phyloP scores from a whole-genome alignment of 83 land plant species.

The Picea mariana region DNA sequence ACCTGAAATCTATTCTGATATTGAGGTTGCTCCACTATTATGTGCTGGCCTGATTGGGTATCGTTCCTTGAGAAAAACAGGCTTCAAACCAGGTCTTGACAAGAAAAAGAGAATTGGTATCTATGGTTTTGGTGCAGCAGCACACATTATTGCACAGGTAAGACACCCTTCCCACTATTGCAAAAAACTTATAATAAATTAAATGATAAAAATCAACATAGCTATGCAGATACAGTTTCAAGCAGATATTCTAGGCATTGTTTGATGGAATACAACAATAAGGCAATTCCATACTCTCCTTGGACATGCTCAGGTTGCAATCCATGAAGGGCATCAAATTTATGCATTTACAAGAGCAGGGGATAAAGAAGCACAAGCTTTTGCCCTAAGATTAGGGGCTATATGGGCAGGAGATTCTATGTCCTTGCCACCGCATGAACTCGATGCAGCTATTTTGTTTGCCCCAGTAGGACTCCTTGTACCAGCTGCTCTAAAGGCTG shows the following conservation, averaged over 20 bases:
- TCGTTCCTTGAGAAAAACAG: conserved; percentile 24
- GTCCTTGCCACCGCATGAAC: conserved; percentile 19
- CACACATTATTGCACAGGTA: conserved; percentile 26
- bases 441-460: conserved; percentile 29
- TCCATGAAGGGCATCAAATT: conserved; percentile 26
- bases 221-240: not conserved
- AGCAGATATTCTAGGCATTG: not conserved
- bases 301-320: conserved; percentile 25
- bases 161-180: not conserved
- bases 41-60: conserved; percentile 28
- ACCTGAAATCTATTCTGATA: conserved; percentile 22
- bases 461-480: conserved; percentile 26
- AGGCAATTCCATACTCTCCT: not conserved
- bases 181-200: not conserved
- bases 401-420: conserved; percentile 25
- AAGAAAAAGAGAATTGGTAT: conserved; percentile 25
- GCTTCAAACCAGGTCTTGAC: conserved; percentile 17
- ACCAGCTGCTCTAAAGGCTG: conserved; percentile 23
- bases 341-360: conserved; percentile 31
- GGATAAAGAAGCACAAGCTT: conserved; percentile 27
- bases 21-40: conserved; percentile 24
- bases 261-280: not conserved
- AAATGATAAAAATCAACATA: not conserved
- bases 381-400: conserved; percentile 27
- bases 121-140: conserved; percentile 31